phyloP scores from a whole-genome alignment of 768 basidiomycete genomes.

The Chalciporus piperatus region DNA sequence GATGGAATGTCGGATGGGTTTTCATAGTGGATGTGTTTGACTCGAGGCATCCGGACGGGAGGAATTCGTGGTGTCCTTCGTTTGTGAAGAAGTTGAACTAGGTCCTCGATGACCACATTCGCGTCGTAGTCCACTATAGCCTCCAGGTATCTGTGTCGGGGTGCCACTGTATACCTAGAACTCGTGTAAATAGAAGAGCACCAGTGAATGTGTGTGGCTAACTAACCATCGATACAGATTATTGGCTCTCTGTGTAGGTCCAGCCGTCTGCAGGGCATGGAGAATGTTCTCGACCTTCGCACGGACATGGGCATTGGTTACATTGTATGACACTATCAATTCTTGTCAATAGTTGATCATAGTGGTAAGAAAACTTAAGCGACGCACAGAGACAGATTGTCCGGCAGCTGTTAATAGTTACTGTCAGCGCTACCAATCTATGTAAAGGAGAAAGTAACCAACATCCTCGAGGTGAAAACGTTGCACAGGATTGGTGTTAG shows the following conservation, averaged over 20 bases:
- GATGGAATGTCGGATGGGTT: slow-evolving; percentile 29
- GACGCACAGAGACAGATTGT: slow-evolving; percentile 47
- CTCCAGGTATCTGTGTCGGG: slow-evolving; percentile 8
- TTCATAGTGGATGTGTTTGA: slow-evolving; percentile 32
- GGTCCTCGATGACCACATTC: slow-evolving; percentile 12
- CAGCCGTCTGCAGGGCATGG: slow-evolving; percentile 1
- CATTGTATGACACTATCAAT: slow-evolving; percentile 31
- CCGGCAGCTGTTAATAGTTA: slow-evolving; percentile 37
- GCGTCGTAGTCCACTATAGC: slow-evolving; percentile 15
- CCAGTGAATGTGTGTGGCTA: not conserved
- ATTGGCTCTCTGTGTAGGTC: not conserved
- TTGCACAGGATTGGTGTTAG: slow-evolving; percentile 26
- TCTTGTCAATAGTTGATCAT: not conserved
- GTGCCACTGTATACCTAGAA: not conserved
- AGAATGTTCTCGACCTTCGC: slow-evolving; percentile 11
- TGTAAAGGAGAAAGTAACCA: slow-evolving; percentile 18
- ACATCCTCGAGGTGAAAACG: slow-evolving; percentile 50
- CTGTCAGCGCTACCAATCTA: not conserved
- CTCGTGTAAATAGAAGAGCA: not conserved
- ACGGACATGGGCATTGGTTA: not conserved
- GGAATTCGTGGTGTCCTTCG: not conserved
- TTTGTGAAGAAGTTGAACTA: slow-evolving; percentile 27
- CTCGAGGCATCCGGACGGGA: slow-evolving; percentile 7
- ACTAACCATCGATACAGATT: slow-evolving; percentile 10
- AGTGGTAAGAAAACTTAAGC: not conserved